Base-by-base conservation (phyloP, 139 green algal species). In the Micractinium conductrix region DNA sequence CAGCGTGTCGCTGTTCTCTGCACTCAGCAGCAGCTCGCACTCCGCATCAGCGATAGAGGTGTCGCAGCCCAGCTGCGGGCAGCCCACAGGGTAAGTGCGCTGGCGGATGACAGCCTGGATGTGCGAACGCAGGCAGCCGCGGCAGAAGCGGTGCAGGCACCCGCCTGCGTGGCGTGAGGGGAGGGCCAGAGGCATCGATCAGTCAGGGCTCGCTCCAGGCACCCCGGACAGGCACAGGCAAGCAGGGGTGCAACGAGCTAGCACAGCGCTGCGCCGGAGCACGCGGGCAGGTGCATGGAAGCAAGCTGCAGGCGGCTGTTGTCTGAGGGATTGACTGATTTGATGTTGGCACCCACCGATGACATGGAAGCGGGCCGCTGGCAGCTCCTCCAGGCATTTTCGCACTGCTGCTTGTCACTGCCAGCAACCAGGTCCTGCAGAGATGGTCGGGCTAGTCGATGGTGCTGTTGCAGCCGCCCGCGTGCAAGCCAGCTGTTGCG, bases 61-160 rank as follows among this genome's bases (percentile, higher is more conserved):
- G 26, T 1, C 24, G 76, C 84, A 88, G 22, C 40, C 40, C 10
- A 69, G 30, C 9, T 80, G 26, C 30, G 84, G 84, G 69, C 84
- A 88, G 40, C 53, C 53, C 30, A 91, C 80, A 1, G 90, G 90
- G 86, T 75, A 90, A 9, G 35, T 22, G 19, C 84, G 72, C n/a
- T 72, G 67, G 35, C 74, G n/a, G 33, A 91, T 65, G 45, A 73
- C 53, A 8, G 53, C 63, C n/a, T 60, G 65, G 7, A 78, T 71
- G 84, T 93, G 90, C 16, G 55, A 28, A n/a, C 67, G 67, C 58
- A 91, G 85, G 84, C 90, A 93, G 40, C 14, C 55, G 4, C 7
- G 22, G 80, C 87, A 93, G 69, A 87, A 89, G 75, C 84, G 65
- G 67, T 88, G 84, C 75, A 88, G 67, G 84, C 84, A 88, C 68